A percentile compares a stretch with the other conserved stretches of the same genome.
These are phyloP conservation scores for Spirogloea muscicola DNA, from an alignment of 139 green algal species.

Conservation along the genomic window DNA sequence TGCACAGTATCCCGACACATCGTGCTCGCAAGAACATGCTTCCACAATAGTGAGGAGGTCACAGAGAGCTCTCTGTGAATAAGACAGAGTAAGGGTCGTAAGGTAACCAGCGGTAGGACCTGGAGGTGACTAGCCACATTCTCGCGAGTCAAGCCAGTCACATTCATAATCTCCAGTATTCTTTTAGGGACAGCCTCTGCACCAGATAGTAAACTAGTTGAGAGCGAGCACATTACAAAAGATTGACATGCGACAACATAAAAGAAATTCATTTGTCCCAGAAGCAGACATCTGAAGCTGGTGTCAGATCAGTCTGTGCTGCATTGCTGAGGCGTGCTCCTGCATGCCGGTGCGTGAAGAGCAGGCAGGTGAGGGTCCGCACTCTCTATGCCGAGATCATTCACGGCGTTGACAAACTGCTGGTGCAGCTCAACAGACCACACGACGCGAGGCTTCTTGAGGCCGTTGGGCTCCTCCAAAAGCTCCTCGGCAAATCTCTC, in stretches of 20 bases:
- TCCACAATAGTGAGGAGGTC: background rate
- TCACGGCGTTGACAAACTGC: conserved; percentile 95
- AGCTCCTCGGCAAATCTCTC: no score
- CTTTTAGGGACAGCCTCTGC: conserved; percentile 87
- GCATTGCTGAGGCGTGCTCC: no score
- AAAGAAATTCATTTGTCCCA: background rate
- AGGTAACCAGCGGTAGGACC: conserved; percentile 24
- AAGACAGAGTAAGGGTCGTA: background rate
- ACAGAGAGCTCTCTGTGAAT: background rate
- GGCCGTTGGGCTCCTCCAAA: conserved; percentile 29
- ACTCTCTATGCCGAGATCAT: conserved; percentile 93
- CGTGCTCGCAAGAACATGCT: no score
- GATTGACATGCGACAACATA: background rate
- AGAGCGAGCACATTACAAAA: background rate
- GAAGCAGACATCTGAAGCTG: no score
- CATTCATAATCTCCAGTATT: conserved; percentile 94
- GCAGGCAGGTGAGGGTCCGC: background rate
- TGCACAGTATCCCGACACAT: background rate
- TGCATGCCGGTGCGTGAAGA: no score
- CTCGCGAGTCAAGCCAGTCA: conserved; percentile 86
- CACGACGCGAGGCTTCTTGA: conserved; percentile 90
- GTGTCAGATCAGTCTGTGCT: no score
- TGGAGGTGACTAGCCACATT: conserved; percentile 92
- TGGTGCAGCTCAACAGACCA: conserved; percentile 95
- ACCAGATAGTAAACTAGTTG: background rate